Base-by-base conservation (phyloP, 352 stramenopile genomes). In the Globisporangium megalacanthum region DNA sequence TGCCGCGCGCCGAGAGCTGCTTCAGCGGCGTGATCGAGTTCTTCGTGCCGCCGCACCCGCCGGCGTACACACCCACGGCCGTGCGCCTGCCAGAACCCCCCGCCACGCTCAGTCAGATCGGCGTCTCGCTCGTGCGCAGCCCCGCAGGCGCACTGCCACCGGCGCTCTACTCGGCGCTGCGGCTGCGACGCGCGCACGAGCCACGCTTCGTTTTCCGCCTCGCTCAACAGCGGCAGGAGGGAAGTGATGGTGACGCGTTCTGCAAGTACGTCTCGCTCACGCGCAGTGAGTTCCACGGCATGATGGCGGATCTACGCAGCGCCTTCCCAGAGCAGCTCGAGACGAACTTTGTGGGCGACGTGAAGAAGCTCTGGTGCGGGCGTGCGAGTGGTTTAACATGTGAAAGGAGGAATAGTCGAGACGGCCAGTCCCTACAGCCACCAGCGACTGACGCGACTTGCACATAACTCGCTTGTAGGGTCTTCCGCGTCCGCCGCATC, bases 21-120 rank as follows among this genome's bases (percentile, higher is more conserved):
- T 66, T 66, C 54, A 62, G 60, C 42, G 57, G 52, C 29, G 52
- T 62, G 22, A 65, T 68, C 57, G 62, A 68, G 53, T 56, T 65
- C 57, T 68, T 57, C 53, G 57, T 65, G 52, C 62, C 62, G 51
- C 57, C 62, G 20, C 49, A 48, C 15, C 62, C 57, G 25, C 62
- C 62, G 6, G 58, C 41, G 41, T 64, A 64, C 56, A 68, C 62
- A 15, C 62, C 62, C 14, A 62, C 61, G 62, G 62, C 62, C 7
- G 52, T 68, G 37, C 51, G 36, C 10, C 20, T 68, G 29, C 61
- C 61, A 3, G 11, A 20, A 19, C 46, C 54, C 36, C 44, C 6
- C 50, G 33, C 47, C 46, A 45, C 45, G 39, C 33, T 53, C 17
- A 3, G 56, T 0, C 56, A 63, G 44, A 60, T 67, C 41, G 61